These are phyloP conservation scores for Leucosporidium yakuticum DNA, from an alignment of 768 basidiomycete genomes.

Conservation along the genomic window DNA sequence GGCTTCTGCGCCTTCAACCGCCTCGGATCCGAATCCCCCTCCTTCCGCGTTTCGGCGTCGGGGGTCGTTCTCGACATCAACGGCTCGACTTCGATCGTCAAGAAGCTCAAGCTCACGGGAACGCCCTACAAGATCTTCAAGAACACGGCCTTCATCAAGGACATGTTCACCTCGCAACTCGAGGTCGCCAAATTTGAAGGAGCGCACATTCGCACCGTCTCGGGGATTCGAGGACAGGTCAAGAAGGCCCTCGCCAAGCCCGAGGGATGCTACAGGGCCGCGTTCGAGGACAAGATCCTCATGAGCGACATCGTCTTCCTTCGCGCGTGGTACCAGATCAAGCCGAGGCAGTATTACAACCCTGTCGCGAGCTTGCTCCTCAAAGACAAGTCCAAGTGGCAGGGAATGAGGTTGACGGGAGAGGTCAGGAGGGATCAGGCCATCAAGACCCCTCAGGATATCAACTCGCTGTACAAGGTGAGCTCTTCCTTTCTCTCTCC, in stretches of 20 bases:
- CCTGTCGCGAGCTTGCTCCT: conserved; percentile 86
- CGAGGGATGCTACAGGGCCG: conserved; percentile 89
- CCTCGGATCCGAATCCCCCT: conserved; percentile 57
- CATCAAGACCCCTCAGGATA: conserved; percentile 67
- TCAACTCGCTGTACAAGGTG: conserved; percentile 82
- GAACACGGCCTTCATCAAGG: conserved; percentile 95
- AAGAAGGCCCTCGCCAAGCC: conserved; percentile 95
- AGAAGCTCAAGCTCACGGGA: conserved; percentile 95
- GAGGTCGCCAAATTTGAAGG: conserved; percentile 99
- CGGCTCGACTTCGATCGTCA: conserved; percentile 87
- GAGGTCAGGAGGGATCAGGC: conserved; percentile 81
- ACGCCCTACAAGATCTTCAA: conserved; percentile 96
- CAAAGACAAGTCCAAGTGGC: conserved; percentile 69
- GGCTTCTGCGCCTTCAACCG: conserved; percentile 97
- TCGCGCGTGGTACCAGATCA: conserved; percentile 91
- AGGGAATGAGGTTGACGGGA: conserved; percentile 92
- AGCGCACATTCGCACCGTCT: conserved; percentile 90
- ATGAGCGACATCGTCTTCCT: conserved; percentile 95
- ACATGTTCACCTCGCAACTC: conserved; percentile 89
- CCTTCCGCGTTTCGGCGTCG: conserved; percentile 85
- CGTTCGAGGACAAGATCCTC: conserved; percentile 95
- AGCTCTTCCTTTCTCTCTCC: conserved; percentile 14
- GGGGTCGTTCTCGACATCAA: conserved; percentile 93
- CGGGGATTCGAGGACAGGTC: conserved; percentile 90
- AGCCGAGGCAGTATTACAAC: conserved; percentile 93